Percentiles rank a stretch among this genome's conserved stretches.
phyloP scores from a whole-genome alignment of 2,329 filamentous ascomycete species.

The Blumeriella jaapii region DNA sequence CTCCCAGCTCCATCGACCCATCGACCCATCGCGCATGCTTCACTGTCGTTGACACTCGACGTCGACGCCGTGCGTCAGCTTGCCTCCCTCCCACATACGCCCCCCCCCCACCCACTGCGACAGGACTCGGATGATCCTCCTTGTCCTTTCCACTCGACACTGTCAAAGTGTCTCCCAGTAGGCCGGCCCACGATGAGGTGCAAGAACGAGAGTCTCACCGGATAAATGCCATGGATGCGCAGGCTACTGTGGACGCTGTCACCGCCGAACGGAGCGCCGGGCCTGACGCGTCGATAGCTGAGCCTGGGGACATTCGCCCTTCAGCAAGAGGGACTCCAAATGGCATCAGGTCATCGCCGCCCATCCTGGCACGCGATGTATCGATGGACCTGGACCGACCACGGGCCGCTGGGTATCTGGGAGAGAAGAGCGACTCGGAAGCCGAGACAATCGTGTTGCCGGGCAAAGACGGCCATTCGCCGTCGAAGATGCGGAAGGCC shows the following conservation, averaged over 20 bases:
- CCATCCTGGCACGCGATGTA: conserved; percentile 14
- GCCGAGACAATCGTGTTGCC: conserved; percentile 61
- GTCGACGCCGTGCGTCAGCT: conserved; percentile 9
- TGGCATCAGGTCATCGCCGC: conserved; percentile 25
- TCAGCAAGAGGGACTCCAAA: conserved; percentile 17
- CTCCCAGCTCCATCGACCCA: too few relatives aligned
- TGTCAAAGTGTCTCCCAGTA: conserved; percentile 27
- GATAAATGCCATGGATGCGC: conserved; percentile 27
- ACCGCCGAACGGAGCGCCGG: conserved; percentile 16
- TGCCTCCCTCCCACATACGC: neutral
- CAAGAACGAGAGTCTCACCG: conserved; percentile 22
- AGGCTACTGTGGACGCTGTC: conserved; percentile 18
- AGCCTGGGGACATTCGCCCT: conserved; percentile 17
- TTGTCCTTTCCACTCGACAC: conserved; percentile 23
- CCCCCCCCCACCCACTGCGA: conserved; percentile 3
- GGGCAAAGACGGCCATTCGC: conserved; percentile 52
- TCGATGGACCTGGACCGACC: conserved; percentile 17
- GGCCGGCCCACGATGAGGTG: conserved; percentile 23
- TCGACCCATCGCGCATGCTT: conserved; percentile 6
- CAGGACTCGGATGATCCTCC: conserved; percentile 26
- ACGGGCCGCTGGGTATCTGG: conserved; percentile 15
- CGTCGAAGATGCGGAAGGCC: conserved; percentile 47
- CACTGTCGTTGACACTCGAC: conserved; percentile 3
- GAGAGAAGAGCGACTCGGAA: conserved; percentile 52
- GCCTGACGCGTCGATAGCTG: conserved; percentile 11